A percentile compares a stretch with the other conserved stretches of the same genome.
Conservation (phyloP, 2,329 filamentous ascomycete species). For the Penicillium janthinellum region DNA sequence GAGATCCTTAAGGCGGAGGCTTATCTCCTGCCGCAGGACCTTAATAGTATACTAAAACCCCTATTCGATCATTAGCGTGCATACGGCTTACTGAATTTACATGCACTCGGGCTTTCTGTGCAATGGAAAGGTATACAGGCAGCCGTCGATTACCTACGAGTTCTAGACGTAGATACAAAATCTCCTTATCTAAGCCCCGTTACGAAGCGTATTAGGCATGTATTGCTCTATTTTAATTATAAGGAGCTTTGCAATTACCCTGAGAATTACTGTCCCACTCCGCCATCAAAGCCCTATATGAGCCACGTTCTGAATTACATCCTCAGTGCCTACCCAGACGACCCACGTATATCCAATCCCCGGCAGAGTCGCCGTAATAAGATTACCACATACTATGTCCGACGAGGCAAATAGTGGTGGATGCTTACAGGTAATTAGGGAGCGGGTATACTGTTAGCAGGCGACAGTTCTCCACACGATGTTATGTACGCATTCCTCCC, state of each 20-base stretch:
- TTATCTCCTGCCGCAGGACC: not conserved
- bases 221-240: not conserved
- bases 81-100: not conserved
- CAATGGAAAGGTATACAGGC: slow-evolving; percentile 10
- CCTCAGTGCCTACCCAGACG: not conserved
- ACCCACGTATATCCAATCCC: not conserved
- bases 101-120: slow-evolving; percentile 6
- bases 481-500: not conserved
- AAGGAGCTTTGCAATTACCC: not conserved
- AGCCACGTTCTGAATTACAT: not conserved
- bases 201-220: not conserved
- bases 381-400: not conserved
- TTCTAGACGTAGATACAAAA: slow-evolving; percentile 6
- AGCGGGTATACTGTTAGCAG: not conserved
- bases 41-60: not conserved
- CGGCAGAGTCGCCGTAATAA: not conserved
- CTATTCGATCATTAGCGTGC: not conserved
- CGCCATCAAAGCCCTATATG: not conserved
- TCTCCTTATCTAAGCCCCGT: slow-evolving; percentile 1
- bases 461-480: not conserved
- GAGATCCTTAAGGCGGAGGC: not conserved
- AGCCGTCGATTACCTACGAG: slow-evolving; percentile 8
- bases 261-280: not conserved
- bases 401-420: not conserved
- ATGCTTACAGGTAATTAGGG: not conserved